Base-by-base conservation (phyloP, 176 grass and related monocot genomes). In the Triticum turgidum region DNA sequence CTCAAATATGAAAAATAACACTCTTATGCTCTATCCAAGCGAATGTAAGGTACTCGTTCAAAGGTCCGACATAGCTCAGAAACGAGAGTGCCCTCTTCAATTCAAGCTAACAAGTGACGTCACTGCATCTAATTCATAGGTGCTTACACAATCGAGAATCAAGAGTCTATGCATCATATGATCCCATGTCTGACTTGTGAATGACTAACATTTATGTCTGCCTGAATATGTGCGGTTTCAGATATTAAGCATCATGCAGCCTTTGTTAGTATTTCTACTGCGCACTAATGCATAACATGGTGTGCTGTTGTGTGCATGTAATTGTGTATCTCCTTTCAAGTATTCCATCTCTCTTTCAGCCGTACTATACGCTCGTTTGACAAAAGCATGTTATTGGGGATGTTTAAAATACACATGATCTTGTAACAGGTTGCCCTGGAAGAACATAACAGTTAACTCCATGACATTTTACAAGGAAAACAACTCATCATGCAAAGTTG, bases 401-500 rank as follows among this genome's bases (percentile, higher is more conserved):
- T 61, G 1, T 47, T 4, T 52, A 10, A 18, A 62, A 12, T 42
- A 22, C 22, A 38, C 25, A 27, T 11, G 6, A 27, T 70, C 49
- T 17, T 14, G 69, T 59, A 38, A 41, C 35, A 21, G 30, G 29
- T 58, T 58, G 8, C 20, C 8, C n/a, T 41, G 7, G 9, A 39
- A 59, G 4, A 34, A 39, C 9, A 15, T 45, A 52, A 58, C 8
- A 76, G 20, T 71, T 38, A 17, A 80, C 27, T 85, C 1, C 27
- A 34, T n/a, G 80, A 58, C 3, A 64, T 82, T 82, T 76, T 76
- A 76, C 20, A 79, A 68, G 62, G 13, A 73, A 54, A 9, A 59
- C 0, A 33, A 77, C 5, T 24, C 10, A 24, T 37, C 29, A 69
- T 70, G 22, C 29, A 56, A 82, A 20, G 11, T 17, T 17, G 45